Base-by-base conservation (phyloP, 441 rosid genomes). In the Adansonia rubrostipa region DNA sequence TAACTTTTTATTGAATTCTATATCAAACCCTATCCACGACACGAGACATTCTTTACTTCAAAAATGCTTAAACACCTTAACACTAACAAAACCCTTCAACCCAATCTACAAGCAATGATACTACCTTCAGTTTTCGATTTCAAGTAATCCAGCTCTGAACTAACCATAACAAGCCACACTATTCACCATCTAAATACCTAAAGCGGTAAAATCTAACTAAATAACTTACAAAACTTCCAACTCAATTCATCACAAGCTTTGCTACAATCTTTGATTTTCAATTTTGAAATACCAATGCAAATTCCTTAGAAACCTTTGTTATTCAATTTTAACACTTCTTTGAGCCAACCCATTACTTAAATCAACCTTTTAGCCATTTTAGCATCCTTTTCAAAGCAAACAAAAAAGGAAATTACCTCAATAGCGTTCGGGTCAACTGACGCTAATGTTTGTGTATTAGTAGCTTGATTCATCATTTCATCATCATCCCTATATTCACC, bases 391-490 rank as follows among this genome's bases (percentile, higher is more conserved):
- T 45, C 15, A 10, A 20, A 13, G 9, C 3, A 19, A 76, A 70
- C 13, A 11, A 22, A 64, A 56, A 54, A 74, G 4, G 42, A 77
- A n/a, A 72, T 75, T 78, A 96, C 99, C 96, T 96, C 94, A 61
- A 84, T 85, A 53, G 92, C 82, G 80, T 83, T 90, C 50, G 95
- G 87, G 79, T 92, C 96, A 44, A 82, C 80, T n/a, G 93, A 76
- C 80, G 91, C 87, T 60, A 86, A 73, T 67, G 89, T 76, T 82
- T 93, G 94, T 20, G 90, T 79, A 71, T 87, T 89, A 47, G 79
- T 90, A 87, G 89, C 93, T 84, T 88, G 97, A 89, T 89, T 94
- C 98, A 96, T 96, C 87, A 80, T 85, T 71, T 65, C 88, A 86
- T 60, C 76, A 85, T 62, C 87, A 74, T 84, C 84, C 86, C 87